Conservation (phyloP, 192 early-diverging fungal species). For the Paraglomus brasilianum region DNA sequence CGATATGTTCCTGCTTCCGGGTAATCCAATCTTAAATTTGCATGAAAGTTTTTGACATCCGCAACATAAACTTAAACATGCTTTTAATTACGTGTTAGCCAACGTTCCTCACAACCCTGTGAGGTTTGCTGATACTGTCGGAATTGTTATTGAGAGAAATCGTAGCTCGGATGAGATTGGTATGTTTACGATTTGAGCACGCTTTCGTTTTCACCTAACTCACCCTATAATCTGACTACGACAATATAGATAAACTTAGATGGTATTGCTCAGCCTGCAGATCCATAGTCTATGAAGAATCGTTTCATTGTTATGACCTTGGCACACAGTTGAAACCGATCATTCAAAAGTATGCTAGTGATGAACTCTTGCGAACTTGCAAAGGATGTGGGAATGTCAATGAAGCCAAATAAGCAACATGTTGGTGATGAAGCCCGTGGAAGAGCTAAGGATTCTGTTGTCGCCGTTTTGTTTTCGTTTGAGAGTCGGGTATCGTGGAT, state of each 20-base stretch:
- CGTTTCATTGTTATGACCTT: conserved; percentile 88
- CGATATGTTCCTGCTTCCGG: conserved; percentile 94
- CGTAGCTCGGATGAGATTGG: conserved; percentile 68
- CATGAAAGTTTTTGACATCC: too few relatives aligned
- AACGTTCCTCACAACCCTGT: conserved; percentile 95
- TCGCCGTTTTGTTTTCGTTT: too few relatives aligned
- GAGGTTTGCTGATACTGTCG: conserved; percentile 90
- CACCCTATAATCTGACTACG: not conserved
- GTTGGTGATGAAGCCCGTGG: too few relatives aligned
- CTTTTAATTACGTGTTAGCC: conserved; percentile 42
- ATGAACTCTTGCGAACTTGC: conserved; percentile 74
- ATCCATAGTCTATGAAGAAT: conserved; percentile 81
- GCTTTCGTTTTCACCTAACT: conserved; percentile 5
- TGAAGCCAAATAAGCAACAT: conserved; percentile 43
- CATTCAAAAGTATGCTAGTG: conserved; percentile 77
- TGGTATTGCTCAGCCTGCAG: conserved; percentile 95
- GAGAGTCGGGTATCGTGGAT: too few relatives aligned
- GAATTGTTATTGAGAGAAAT: conserved; percentile 93
- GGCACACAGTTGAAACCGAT: conserved; percentile 90
- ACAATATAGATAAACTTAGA: conserved; percentile 70
- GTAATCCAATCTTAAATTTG: conserved; percentile 36
- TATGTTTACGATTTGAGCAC: conserved; percentile 33
- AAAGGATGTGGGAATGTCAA: conserved; percentile 66
- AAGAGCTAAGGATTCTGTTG: too few relatives aligned
- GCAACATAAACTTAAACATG: too few relatives aligned